phyloP scores from a whole-genome alignment of 139 green algal genomes.

The Chlorella vulgaris region DNA sequence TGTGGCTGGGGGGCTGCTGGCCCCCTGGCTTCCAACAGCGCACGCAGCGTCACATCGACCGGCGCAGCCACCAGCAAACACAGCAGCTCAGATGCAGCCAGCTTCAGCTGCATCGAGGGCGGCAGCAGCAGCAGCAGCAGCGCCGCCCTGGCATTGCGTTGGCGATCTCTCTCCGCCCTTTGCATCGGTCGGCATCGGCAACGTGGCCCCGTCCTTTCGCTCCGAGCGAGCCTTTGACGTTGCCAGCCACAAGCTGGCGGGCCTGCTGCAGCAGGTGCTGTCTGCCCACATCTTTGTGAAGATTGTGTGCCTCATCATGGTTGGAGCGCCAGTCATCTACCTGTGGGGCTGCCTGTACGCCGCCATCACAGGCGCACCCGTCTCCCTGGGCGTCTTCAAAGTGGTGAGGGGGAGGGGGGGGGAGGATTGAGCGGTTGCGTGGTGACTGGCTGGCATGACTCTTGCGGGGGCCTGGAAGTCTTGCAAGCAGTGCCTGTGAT shows the following conservation, averaged over 20 bases:
- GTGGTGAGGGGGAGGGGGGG: conserved; percentile 1
- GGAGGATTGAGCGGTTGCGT: background rate
- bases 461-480: background rate
- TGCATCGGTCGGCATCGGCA: conserved; percentile 20
- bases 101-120: too few species aligned
- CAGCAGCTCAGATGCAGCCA: too few species aligned
- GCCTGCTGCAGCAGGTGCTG: conserved; percentile 18
- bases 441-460: background rate
- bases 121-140: too few species aligned
- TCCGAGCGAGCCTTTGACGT: conserved; percentile 9
- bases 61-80: too few species aligned
- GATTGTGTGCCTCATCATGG: conserved; percentile 20
- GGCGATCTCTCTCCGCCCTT: too few species aligned
- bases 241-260: conserved; percentile 14
- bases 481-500: background rate
- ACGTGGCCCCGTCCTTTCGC: background rate
- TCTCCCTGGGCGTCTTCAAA: conserved; percentile 27
- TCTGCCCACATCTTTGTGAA: conserved; percentile 16
- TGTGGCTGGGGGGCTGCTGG: too few species aligned
- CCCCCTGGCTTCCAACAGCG: too few species aligned
- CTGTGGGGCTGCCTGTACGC: conserved; percentile 10
- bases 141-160: too few species aligned
- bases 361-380: conserved; percentile 14
- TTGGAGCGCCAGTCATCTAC: conserved; percentile 8
- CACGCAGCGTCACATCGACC: too few species aligned